A percentile compares a stretch with the other conserved stretches of the same genome.
These are phyloP conservation scores for Penicillium turbatum DNA, from an alignment of 495 filamentous ascomycete genomes.

Conservation along the genomic window DNA sequence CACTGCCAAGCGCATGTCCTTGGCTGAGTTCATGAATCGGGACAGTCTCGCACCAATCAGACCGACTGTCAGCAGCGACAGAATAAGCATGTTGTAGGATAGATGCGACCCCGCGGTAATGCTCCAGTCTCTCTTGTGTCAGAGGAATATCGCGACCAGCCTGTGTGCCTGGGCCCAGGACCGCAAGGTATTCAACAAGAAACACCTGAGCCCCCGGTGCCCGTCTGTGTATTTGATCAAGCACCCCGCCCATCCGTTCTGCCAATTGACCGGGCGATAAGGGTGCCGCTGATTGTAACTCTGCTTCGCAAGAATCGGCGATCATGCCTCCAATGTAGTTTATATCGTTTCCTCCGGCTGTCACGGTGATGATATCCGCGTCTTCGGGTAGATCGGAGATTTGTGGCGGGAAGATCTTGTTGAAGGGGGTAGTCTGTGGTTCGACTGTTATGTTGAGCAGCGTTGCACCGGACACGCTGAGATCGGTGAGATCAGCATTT, in stretches of 20 bases:
- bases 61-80: conserved; percentile 19
- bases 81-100: conserved; percentile 27
- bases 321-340: conserved; percentile 41
- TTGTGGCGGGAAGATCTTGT: conserved; percentile 35
- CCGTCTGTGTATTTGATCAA: conserved; percentile 35
- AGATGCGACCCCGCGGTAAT: conserved; percentile 28
- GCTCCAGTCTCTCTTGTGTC: conserved; percentile 28
- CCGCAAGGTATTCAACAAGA: conserved; percentile 43
- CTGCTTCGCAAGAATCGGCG: conserved; percentile 22
- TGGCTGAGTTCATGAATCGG: conserved; percentile 23
- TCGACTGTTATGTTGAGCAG: conserved; percentile 38
- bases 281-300: neutral
- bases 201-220: conserved; percentile 34
- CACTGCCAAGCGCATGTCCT: conserved; percentile 33
- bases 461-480: conserved; percentile 40
- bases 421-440: conserved; percentile 25
- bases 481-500: conserved; percentile 35
- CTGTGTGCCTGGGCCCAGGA: conserved; percentile 33
- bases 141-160: conserved; percentile 32
- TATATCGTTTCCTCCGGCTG: conserved; percentile 45
- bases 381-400: conserved; percentile 31
- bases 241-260: conserved; percentile 27
- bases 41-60: conserved; percentile 30
- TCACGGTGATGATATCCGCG: conserved; percentile 38
- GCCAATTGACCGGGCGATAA: conserved; percentile 24